Conservation (phyloP, 768 basidiomycete genomes). For the Boletus sensibilis region DNA sequence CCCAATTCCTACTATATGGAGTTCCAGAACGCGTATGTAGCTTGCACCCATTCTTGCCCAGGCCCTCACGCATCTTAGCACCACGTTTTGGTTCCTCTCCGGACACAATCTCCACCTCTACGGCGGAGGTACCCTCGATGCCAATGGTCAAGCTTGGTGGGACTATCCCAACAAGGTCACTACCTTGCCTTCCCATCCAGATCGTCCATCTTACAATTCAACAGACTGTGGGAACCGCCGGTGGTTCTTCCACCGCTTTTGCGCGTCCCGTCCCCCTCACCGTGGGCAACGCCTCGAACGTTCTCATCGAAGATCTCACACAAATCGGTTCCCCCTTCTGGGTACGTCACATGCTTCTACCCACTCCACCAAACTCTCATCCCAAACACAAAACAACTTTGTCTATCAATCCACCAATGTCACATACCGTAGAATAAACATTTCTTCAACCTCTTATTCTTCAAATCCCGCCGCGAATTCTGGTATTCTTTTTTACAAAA, state of each 20-base stretch:
- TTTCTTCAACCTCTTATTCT: constrained; percentile 36
- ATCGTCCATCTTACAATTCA: not conserved
- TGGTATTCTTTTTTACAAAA: constrained; percentile 15
- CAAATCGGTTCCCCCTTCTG: constrained; percentile 42
- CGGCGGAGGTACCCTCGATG: constrained; percentile 46
- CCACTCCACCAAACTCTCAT: not conserved
- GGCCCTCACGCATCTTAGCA: constrained; percentile 19
- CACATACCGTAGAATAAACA: constrained; percentile 40
- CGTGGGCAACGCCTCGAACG: constrained; percentile 42
- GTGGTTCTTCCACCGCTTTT: constrained; percentile 42
- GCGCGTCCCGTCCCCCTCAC: constrained; percentile 45
- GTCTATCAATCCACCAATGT: constrained; percentile 44
- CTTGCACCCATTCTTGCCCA: not conserved
- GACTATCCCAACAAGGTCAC: constrained; percentile 28
- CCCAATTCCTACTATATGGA: constrained; percentile 39
- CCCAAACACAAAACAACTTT: constrained; percentile 32
- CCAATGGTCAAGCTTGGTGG: constrained; percentile 46
- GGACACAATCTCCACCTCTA: constrained; percentile 38
- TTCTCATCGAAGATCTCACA: constrained; percentile 40
- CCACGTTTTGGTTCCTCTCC: constrained; percentile 42
- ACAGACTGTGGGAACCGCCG: constrained; percentile 39
- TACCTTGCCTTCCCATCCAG: constrained; percentile 5
- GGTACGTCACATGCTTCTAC: constrained; percentile 26
- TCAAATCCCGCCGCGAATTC: constrained; percentile 35
- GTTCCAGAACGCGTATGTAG: constrained; percentile 42